Evolutionary conservation across 2,329 filamentous ascomycete genomes (phyloP).

Genomic region (Simplicillium sp.): DNA sequence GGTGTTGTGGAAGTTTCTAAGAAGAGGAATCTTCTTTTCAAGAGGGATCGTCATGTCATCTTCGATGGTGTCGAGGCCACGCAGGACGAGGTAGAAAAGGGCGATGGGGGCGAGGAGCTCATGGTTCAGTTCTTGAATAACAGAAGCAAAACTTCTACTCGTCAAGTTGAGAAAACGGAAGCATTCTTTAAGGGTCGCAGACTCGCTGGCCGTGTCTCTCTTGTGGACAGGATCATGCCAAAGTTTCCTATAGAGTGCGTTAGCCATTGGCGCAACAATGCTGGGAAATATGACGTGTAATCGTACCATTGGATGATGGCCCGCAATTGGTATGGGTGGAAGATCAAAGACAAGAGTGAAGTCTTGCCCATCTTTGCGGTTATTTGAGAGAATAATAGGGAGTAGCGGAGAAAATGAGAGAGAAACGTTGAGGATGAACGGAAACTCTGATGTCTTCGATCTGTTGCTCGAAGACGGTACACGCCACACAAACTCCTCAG

Average conservation of each 20-base stretch:
- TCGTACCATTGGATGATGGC: slow-evolving; percentile 79
- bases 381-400: not conserved
- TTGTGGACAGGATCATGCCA: slow-evolving; percentile 93
- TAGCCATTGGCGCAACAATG: slow-evolving; percentile 7
- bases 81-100: slow-evolving; percentile 87
- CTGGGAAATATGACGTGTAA: slow-evolving; percentile 7
- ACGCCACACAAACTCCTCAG: too few species aligned
- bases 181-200: slow-evolving; percentile 65
- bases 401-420: not conserved
- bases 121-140: slow-evolving; percentile 92
- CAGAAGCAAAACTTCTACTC: slow-evolving; percentile 83
- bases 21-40: slow-evolving; percentile 72
- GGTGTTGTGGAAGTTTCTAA: slow-evolving; percentile 72
- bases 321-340: slow-evolving; percentile 71
- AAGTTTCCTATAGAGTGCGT: slow-evolving; percentile 59
- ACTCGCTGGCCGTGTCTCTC: slow-evolving; percentile 69
- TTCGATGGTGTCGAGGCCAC: slow-evolving; percentile 94
- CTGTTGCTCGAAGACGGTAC: too few species aligned
- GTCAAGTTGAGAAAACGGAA: slow-evolving; percentile 81
- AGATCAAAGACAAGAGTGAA: slow-evolving; percentile 53
- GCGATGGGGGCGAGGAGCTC: slow-evolving; percentile 84
- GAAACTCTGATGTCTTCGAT: not conserved
- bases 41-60: slow-evolving; percentile 92
- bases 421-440: not conserved
- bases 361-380: slow-evolving; percentile 39